Base-by-base conservation (phyloP, 164 flowering plant species). In the Berberis thunbergii region DNA sequence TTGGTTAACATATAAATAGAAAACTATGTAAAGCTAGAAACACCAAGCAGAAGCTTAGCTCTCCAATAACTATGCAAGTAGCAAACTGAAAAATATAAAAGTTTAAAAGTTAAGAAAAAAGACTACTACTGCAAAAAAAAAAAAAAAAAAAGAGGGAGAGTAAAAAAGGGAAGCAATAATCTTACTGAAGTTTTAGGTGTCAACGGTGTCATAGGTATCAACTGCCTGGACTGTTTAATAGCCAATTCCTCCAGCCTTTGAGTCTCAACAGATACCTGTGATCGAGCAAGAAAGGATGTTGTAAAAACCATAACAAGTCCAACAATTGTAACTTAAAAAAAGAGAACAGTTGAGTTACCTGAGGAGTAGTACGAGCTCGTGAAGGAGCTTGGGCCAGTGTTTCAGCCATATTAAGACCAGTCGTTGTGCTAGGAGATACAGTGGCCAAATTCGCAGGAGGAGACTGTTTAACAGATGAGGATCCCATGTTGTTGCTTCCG, bases 321-420 rank as follows among this genome's bases (percentile, higher is more conserved):
- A 55, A 13, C 13, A 66, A 3, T 41, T 39, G 7, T 6, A 43
- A 57, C 52, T 62, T 10, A 8, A 48, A 1, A 57, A 5, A 40
- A 10, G 11, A 12, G 49, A 42, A 44, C 53, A 64, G 4, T 38
- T 38, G 7, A 2, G 43, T 26, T 59, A 87, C 98, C 91, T 84
- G 88, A 4, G 96, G 86, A 71, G 74, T 60, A 62, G 83, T 70
- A 26, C 82, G 84, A 64, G 84, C 73, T 59, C 84, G 82, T 41
- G 79, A 53, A 63, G 97, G 89, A 62, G 81, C 77, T 72, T 88
- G 97, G 57, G 83, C 86, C 69, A 94, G 68, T 43, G 96, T 77
- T 79, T 91, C 98, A 68, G 96, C 97, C 98, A 94, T 94, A 70
- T 89, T 94, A 50, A 89, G 89, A 66, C 87, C 85, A 70, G 76